These are phyloP conservation scores for Ustilago bromivora DNA, from an alignment of 1,284 basidiomycete species.

Conservation along the genomic window DNA sequence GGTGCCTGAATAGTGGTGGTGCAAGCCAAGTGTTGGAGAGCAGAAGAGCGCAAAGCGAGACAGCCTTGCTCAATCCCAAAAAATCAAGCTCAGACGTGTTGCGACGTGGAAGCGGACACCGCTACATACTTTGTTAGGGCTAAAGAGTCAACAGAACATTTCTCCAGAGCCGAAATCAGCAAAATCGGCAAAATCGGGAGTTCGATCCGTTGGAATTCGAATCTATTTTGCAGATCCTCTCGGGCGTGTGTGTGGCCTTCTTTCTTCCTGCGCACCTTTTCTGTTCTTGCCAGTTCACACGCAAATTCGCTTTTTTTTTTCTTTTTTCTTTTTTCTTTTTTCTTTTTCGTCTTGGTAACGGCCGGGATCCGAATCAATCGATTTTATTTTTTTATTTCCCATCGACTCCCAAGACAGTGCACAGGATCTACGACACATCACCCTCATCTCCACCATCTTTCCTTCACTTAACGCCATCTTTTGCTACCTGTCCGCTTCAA, in stretches of 20 bases:
- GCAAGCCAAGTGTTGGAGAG: neutral
- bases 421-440: constrained; percentile 15
- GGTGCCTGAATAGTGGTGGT: neutral
- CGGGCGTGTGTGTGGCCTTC: too few species aligned
- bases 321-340: too few species aligned
- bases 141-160: neutral
- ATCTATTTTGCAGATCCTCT: too few species aligned
- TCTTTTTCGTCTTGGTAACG: neutral
- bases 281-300: neutral
- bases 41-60: neutral
- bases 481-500: constrained; percentile 14
- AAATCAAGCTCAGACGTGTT: constrained; percentile 5
- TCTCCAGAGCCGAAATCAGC: too few species aligned
- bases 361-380: constrained; percentile 35
- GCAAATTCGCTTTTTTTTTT: constrained; percentile 5
- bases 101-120: constrained; percentile 14
- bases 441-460: constrained; percentile 20
- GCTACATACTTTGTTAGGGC: neutral
- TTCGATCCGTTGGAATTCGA: too few species aligned
- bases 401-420: neutral
- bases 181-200: neutral
- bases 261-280: neutral
- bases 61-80: neutral
- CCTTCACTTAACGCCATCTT: constrained; percentile 3
- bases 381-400: constrained; percentile 13